Base-by-base conservation (phyloP, 2,329 filamentous ascomycete genomes). In the Ampelomyces quisqualis region DNA sequence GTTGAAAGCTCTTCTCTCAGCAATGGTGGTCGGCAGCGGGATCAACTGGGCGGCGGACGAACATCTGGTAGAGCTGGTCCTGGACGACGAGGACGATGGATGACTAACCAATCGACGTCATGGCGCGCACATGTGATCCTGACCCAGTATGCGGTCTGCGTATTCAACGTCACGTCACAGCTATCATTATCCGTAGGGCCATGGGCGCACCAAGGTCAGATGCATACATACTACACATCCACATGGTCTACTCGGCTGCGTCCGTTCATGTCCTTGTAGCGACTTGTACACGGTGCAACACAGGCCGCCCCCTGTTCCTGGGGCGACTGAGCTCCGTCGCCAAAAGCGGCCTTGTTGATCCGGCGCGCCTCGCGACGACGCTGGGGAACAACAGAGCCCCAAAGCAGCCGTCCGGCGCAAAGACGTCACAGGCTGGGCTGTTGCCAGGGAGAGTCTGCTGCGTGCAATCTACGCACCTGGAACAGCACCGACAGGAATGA, bases 11-110 rank as follows among this genome's bases (percentile, higher is more conserved):
- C 80, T 89, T 28, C 77, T 86, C n/a, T 86, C 85, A 58, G 88
- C 85, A 13, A 77, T 90, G 40, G 79, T 95, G 32, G 86, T 82
- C 4, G 88, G 86, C 3, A 94, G 88, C 65, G 89, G 89, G 32
- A 75, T 93, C 38, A 83, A 94, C 60, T 95, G 89, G 89, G 82
- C 81, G 9, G 73, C 78, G 27, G 82, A 94, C 66, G 77, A 82
- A 36, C 75, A 74, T 44, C 70, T 95, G 47, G 75, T 79, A 43
- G 79, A 81, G 35, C 74, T 91, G 46, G 88, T 95, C 18, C 73
- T 94, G 47, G 88, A 88, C 8, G 81, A 84, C 36, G 71, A 71
- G 33, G 70, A 78, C 18, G 65, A 65, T 26, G 49, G 43, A 35
- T 62, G 55, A 55, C n/a, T n/a, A n/a, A n/a, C n/a, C n/a, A n/a